Conservation (phyloP, 108 stramenopile species). For the Nitzschia sp. region DNA sequence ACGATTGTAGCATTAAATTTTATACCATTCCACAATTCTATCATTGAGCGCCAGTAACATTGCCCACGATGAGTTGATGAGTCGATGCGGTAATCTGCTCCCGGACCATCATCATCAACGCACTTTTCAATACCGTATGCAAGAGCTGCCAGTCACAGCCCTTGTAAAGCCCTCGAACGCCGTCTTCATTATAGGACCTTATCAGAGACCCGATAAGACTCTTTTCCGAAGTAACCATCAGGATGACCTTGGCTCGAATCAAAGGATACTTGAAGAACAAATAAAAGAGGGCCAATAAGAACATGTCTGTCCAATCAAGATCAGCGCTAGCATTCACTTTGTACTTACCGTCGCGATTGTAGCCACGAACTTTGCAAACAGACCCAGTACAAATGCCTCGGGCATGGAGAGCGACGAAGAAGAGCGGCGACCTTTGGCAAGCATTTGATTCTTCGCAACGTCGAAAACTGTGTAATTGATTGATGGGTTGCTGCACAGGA, state of each 20-base stretch:
- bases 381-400: conserved; percentile 80
- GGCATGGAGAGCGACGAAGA: conserved; percentile 41
- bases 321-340: too few relatives aligned
- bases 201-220: conserved; percentile 32
- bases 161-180: conserved; percentile 64
- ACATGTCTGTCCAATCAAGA: too few relatives aligned
- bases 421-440: conserved; percentile 10
- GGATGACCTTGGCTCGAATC: conserved; percentile 90
- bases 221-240: conserved; percentile 66
- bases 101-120: conserved; percentile 81
- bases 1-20: background rate
- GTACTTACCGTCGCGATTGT: conserved; percentile 93
- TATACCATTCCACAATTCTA: background rate
- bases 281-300: too few relatives aligned
- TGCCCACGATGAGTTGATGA: conserved; percentile 16
- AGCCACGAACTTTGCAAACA: conserved; percentile 85
- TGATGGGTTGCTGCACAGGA: conserved; percentile 92
- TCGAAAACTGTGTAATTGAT: conserved; percentile 94
- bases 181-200: conserved; percentile 54
- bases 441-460: conserved; percentile 50
- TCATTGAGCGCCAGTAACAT: background rate
- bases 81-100: conserved; percentile 62
- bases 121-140: conserved; percentile 83
- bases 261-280: too few relatives aligned
- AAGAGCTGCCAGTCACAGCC: conserved; percentile 79